Conservation (phyloP, 192 early-diverging fungal species). For the Obelidium mucronatum region DNA sequence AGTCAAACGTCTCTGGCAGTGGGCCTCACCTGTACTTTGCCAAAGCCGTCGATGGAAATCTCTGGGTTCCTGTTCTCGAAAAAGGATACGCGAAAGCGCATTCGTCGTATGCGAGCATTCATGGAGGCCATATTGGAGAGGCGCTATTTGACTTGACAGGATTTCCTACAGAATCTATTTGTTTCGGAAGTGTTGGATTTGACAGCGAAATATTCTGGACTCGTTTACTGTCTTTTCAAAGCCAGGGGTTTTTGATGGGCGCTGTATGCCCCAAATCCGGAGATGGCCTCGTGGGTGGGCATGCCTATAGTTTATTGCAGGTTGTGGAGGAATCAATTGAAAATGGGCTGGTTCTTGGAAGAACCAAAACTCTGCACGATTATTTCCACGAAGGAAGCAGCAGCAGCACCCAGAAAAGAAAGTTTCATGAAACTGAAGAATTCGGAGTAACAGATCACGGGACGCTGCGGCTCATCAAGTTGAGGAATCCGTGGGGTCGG, state of each 20-base stretch:
- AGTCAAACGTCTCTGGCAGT: not conserved
- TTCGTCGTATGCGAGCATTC: constrained; percentile 57
- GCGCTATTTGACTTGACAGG: constrained; percentile 40
- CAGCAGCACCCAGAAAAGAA: no score
- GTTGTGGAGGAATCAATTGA: constrained; percentile 23
- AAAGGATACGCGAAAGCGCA: constrained; percentile 69
- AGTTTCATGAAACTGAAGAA: constrained; percentile 18
- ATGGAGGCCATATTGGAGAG: constrained; percentile 43
- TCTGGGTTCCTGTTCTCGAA: constrained; percentile 65
- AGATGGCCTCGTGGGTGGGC: constrained; percentile 40
- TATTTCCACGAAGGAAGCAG: not conserved
- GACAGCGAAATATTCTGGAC: constrained; percentile 32
- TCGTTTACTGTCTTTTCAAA: constrained; percentile 29
- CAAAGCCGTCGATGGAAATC: not conserved
- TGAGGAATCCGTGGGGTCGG: constrained; percentile 41
- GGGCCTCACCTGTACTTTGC: constrained; percentile 18
- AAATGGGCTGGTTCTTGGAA: constrained; percentile 12
- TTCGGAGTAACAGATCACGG: constrained; percentile 26
- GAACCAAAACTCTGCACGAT: constrained; percentile 1
- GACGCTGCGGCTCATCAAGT: constrained; percentile 32
- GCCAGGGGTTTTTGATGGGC: constrained; percentile 33
- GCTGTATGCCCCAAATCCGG: constrained; percentile 28
- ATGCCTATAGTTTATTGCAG: constrained; percentile 33
- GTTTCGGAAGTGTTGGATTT: constrained; percentile 25
- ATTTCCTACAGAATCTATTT: constrained; percentile 31